These are phyloP conservation scores for Saccharomyces pastorianus DNA, from an alignment of 1,139 yeast genomes.

Conservation along the genomic window DNA sequence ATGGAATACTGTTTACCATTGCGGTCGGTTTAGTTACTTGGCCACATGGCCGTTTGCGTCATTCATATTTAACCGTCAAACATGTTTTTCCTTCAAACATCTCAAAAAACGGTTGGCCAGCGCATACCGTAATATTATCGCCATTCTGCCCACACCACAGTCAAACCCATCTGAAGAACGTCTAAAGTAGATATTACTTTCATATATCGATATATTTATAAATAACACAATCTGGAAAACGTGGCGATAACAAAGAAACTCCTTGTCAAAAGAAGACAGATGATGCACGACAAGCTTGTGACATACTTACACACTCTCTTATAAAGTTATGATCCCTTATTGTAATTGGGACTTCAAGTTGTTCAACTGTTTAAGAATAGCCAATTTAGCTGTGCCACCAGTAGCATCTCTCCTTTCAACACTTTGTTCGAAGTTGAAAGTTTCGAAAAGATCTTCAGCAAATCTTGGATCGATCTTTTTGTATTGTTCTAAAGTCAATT, in stretches of 20 bases:
- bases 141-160: neutral
- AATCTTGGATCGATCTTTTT: constrained; percentile 73
- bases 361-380: constrained; percentile 69
- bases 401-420: constrained; percentile 95
- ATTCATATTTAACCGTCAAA: neutral
- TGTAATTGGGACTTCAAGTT: constrained; percentile 34
- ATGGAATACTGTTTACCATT: constrained; percentile 9
- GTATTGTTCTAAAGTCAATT: constrained; percentile 69
- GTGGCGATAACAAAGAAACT: neutral
- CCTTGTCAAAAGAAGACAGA: no score
- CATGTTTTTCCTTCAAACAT: neutral
- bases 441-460: constrained; percentile 67
- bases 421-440: constrained; percentile 83
- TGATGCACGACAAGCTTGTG: no score
- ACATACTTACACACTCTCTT: neutral
- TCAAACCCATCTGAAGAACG: neutral
- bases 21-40: constrained; percentile 19
- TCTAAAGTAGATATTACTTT: neutral
- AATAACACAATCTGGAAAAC: neutral
- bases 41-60: constrained; percentile 9
- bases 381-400: constrained; percentile 93
- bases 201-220: neutral
- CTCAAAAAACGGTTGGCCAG: neutral
- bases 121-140: neutral
- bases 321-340: neutral